Base-by-base conservation (phyloP, 108 stramenopile species). In the Nitzschia inconspicua region DNA sequence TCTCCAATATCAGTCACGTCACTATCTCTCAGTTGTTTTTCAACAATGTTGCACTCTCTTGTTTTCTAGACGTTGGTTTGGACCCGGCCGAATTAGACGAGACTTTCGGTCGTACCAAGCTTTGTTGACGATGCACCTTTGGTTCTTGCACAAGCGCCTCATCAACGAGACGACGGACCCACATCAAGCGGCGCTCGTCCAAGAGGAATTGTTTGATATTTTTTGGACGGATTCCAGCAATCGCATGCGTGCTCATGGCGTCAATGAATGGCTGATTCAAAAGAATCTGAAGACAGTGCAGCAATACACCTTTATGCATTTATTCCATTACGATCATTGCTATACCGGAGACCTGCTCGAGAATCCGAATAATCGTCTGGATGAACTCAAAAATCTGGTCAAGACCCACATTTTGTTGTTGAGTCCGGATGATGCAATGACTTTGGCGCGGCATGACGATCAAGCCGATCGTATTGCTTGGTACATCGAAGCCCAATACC, bases 161-260 rank as follows among this genome's bases (percentile, higher is more conserved):
- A 39, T 90, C 14, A 40, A 58, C 13, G 77, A 85, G 39, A 53
- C 59, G 30, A 72, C 66, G 16, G 88, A 91, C 56, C 78, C 78
- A 3, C 72, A 85, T 57, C 40, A 30, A 18, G 66, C 73, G n/a
- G 40, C 69, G 20, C 47, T 75, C 37, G 66, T 92, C 27, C 83
- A 95, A 74, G 95, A 95, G 63, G 89, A 92, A 63, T 70, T 95
- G n/a, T 95, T 95, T 63, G 88, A 90, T 59, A 77, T 86, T 34
- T 75, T 93, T 29, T 36, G 36, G 37, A 83, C 88, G 24, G 90
- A 93, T 57, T 80, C 91, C 32, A 70, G 57, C 1, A 64, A 79
- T 62, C 77, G 91, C 9, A 91, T 95, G 60, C 82, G 95, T 5
- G 70, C 76, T 1, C 68, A 85, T 50, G 91, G 90, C 4, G 82